These are phyloP conservation scores for Phytophthora capsici DNA, from an alignment of 352 stramenopile species.

Conservation along the genomic window DNA sequence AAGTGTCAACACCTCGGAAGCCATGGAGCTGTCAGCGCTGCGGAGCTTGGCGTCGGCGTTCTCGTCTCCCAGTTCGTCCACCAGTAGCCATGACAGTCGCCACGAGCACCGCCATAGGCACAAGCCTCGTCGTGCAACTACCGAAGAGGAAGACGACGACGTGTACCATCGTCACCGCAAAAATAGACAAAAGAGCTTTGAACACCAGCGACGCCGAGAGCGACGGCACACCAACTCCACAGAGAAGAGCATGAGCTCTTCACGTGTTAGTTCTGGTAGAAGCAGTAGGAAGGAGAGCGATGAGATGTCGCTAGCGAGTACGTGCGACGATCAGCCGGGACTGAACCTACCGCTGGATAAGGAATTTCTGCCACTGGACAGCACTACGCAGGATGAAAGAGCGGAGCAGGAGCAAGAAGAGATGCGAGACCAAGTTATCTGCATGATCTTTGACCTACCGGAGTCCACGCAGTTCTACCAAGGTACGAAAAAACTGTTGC, in stretches of 20 bases:
- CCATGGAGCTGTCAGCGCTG: slow-evolving; percentile 23
- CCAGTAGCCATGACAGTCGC: slow-evolving; percentile 25
- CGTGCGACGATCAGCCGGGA: slow-evolving; percentile 21
- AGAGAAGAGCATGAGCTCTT: slow-evolving; percentile 33
- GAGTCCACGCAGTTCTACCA: slow-evolving; percentile 77
- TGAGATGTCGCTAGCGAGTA: slow-evolving; percentile 31
- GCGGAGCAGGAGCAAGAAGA: slow-evolving; percentile 51
- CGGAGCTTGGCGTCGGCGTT: slow-evolving; percentile 14
- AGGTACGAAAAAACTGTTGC: slow-evolving; percentile 44
- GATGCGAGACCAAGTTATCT: slow-evolving; percentile 84
- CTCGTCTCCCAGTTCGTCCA: slow-evolving; percentile 32
- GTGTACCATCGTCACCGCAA: slow-evolving; percentile 29
- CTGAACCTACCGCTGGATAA: slow-evolving; percentile 53
- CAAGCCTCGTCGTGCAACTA: background rate
- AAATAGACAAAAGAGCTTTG: slow-evolving; percentile 24
- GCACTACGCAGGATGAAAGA: slow-evolving; percentile 23
- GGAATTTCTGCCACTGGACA: slow-evolving; percentile 54
- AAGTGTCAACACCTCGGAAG: slow-evolving; percentile 11
- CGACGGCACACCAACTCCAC: slow-evolving; percentile 28
- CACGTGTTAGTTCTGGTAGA: slow-evolving; percentile 2
- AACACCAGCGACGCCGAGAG: slow-evolving; percentile 14
- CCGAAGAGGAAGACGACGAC: slow-evolving; percentile 14
- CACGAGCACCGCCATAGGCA: slow-evolving; percentile 1
- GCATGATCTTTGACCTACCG: slow-evolving; percentile 87
- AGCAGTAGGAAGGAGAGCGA: slow-evolving; percentile 38